phyloP scores from a whole-genome alignment of 139 green algal genomes.

The Tetradesmus obliquus region DNA sequence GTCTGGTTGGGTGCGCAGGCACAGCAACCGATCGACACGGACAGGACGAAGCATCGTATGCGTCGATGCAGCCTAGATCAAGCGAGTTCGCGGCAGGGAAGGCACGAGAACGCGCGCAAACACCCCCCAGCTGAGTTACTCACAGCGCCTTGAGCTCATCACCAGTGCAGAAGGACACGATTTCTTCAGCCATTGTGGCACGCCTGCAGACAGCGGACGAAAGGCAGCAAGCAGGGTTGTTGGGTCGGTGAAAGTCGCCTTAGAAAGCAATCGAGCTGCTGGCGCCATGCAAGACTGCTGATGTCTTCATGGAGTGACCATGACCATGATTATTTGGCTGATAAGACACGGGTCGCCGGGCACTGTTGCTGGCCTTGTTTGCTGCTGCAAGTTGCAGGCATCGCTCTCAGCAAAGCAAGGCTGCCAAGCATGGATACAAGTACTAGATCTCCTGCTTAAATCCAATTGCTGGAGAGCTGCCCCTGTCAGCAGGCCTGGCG shows the following conservation, averaged over 20 bases:
- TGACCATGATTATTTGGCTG: not conserved
- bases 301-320: not conserved
- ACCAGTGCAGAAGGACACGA: not conserved
- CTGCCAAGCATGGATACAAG: not conserved
- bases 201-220: not conserved
- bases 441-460: not conserved
- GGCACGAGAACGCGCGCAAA: not conserved
- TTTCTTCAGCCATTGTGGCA: conserved; percentile 5
- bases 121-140: not conserved
- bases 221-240: not conserved
- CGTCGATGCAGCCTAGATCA: not conserved
- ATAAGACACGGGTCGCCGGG: not conserved
- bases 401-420: not conserved
- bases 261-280: not conserved
- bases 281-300: not conserved
- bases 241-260: not conserved
- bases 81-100: not conserved
- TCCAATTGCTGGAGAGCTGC: not conserved
- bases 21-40: not conserved
- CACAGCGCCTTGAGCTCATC: conserved; percentile 8
- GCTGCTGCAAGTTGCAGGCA: not conserved
- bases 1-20: not conserved
- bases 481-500: not conserved
- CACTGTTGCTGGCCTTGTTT: not conserved
- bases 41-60: no score